Conservation (phyloP, 2,329 filamentous ascomycete species). For the Ceratocystis destructans region DNA sequence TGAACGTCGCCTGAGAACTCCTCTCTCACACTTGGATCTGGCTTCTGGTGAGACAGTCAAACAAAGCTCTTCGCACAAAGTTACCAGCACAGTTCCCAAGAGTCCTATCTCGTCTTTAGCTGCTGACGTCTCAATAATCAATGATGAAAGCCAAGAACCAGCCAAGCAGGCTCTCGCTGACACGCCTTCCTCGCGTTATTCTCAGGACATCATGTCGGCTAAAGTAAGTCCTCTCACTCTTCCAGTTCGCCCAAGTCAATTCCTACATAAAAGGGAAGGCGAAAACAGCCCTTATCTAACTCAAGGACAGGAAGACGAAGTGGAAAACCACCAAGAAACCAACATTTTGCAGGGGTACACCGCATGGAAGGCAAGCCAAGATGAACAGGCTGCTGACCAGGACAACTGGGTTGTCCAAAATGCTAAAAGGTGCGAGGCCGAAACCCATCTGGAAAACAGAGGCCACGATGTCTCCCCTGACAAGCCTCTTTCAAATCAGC, state of each 20-base stretch:
- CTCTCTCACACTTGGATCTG: slow-evolving; percentile 6
- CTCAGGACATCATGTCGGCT: slow-evolving; percentile 22
- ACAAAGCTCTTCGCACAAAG: not conserved
- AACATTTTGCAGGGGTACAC: slow-evolving; percentile 14
- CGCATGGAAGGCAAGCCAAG: slow-evolving; percentile 9
- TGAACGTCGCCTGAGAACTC: slow-evolving; percentile 5
- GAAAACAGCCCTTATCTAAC: not conserved
- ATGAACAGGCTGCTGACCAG: not conserved
- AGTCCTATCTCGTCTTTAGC: slow-evolving; percentile 7
- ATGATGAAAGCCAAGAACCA: not conserved
- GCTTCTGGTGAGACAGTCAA: not conserved
- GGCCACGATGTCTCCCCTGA: not conserved
- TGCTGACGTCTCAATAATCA: not conserved
- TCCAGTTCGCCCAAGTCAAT: not conserved
- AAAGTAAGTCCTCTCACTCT: slow-evolving; percentile 23
- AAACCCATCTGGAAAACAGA: not conserved
- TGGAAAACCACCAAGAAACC: not conserved
- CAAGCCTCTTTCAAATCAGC: not conserved
- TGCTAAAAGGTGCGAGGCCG: not conserved
- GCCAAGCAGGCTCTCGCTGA: not conserved
- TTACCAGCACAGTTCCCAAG: not conserved
- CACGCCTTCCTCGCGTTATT: slow-evolving; percentile 25
- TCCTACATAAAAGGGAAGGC: not conserved
- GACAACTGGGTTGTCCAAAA: not conserved
- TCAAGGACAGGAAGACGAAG: not conserved